Base-by-base conservation (phyloP, 176 grass and related monocot species). In the Phoenix roebelenii region DNA sequence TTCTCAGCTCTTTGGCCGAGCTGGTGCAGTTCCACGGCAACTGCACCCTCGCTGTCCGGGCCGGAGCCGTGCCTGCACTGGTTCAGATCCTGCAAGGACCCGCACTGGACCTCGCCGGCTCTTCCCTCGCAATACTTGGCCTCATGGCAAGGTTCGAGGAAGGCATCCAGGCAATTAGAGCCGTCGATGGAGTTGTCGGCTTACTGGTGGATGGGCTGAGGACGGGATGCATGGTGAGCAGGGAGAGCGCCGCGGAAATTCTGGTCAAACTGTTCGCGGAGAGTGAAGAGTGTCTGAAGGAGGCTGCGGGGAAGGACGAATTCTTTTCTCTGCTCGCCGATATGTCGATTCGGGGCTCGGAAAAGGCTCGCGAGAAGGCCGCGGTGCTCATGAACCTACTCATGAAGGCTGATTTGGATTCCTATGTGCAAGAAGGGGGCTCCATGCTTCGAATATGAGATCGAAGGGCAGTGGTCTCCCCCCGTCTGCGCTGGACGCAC, bases 81-180 rank as follows among this genome's bases (percentile, higher is more conserved):
- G 9, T 44, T 44, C 35, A 3, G 9, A 12, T 44, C 35, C 1
- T 44, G 1, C 7, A 44, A 44, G 35, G 35, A 44, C 9, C 35
- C 35, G 35, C 35, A 3, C 0, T 0, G 9, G 35, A 44, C 35
- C 35, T 44, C 35, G 9, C 2, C 35, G 35, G 35, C 35, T 44
- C 35, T 44, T 44, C 35, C 35, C 7, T 44, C 5, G 35, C 9
- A 9, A 44, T 44, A 44, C 35, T 44, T 44, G 7, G 35, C 35
- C 55, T 49, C 23, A 5, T 71, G 68, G 68, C 68, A 56, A 60
- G 55, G 22, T 71, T 59, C 57, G 44, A 60, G 48, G 68, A 71
- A 15, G 68, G 68, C 16, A 51, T 71, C 22, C 15, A 51, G 4
- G 68, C 68, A 17, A 71, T 60, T 29, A 35, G 23, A 23, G 48